Evolutionary conservation across 306 rosid genomes (phyloP).

Genomic region (Begonia peltatifolia): DNA sequence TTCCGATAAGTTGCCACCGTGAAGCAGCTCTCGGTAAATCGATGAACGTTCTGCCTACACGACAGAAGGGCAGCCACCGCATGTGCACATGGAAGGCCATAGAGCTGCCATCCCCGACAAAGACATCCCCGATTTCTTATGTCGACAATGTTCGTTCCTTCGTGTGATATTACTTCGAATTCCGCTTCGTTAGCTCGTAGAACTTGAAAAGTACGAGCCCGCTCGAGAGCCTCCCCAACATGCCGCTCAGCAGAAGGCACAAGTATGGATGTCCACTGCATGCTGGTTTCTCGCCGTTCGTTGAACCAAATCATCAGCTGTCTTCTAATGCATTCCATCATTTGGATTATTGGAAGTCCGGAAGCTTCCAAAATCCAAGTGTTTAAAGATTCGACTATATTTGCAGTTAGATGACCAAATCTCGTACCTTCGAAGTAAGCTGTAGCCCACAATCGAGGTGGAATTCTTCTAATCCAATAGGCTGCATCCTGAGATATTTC

Average conservation of each 20-base stretch:
- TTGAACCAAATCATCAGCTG: constrained; percentile 46
- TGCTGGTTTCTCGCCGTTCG: constrained; percentile 38
- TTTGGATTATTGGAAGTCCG: constrained; percentile 43
- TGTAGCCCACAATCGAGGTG: constrained; percentile 40
- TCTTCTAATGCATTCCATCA: constrained; percentile 42
- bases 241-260: constrained; percentile 33
- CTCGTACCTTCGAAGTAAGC: constrained; percentile 40
- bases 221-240: constrained; percentile 29
- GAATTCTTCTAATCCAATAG: constrained; percentile 30
- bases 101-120: constrained; percentile 40
- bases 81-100: constrained; percentile 81
- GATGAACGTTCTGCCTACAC: constrained; percentile 75
- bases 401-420: constrained; percentile 37
- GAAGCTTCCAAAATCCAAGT: constrained; percentile 37
- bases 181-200: constrained; percentile 28
- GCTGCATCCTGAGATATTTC: constrained; percentile 35
- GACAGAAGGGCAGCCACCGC: constrained; percentile 89
- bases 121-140: constrained; percentile 31
- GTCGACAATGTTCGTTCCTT: constrained; percentile 30
- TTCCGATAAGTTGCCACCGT: constrained; percentile 77
- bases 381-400: constrained; percentile 26
- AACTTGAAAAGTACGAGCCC: constrained; percentile 21
- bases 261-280: constrained; percentile 41
- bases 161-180: constrained; percentile 28
- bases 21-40: constrained; percentile 77